These are phyloP conservation scores for Marasmius fiardii DNA, from an alignment of 1,284 basidiomycete genomes.

Conservation along the genomic window DNA sequence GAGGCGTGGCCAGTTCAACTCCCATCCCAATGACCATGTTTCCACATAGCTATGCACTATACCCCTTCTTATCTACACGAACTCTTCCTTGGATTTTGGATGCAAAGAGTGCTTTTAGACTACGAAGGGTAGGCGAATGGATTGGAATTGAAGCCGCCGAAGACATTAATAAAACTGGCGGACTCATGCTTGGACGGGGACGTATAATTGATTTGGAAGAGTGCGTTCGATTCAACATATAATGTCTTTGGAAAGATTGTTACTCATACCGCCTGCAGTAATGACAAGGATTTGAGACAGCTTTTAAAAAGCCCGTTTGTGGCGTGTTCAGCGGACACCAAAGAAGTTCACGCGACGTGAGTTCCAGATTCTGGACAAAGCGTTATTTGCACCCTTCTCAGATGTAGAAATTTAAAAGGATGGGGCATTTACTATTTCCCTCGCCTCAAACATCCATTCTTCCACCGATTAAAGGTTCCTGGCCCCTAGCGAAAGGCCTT, in stretches of 20 bases:
- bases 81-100: conserved; percentile 45
- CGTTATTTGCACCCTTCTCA: conserved; percentile 1
- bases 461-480: conserved; percentile 49
- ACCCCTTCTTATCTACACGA: conserved; percentile 56
- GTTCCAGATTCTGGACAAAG: conserved; percentile 20
- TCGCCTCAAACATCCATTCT: conserved; percentile 34
- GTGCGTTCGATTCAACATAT: conserved; percentile 21
- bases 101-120: conserved; percentile 46
- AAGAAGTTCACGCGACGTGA: neutral
- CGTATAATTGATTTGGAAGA: conserved; percentile 28
- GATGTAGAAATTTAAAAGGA: conserved; percentile 28
- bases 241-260: neutral
- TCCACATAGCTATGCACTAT: conserved; percentile 49
- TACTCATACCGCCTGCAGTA: conserved; percentile 15
- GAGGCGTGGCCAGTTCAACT: conserved; percentile 24
- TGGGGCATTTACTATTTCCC: conserved; percentile 51
- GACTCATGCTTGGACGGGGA: conserved; percentile 31
- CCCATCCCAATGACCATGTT: conserved; percentile 22
- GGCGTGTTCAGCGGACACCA: neutral
- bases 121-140: conserved; percentile 62
- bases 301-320: conserved; percentile 6
- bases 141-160: conserved; percentile 33
- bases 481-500: conserved; percentile 39
- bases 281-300: conserved; percentile 16
- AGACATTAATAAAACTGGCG: conserved; percentile 32